phyloP scores from a whole-genome alignment of 2,329 filamentous ascomycete species.

The Sporothrix variecibatus region DNA sequence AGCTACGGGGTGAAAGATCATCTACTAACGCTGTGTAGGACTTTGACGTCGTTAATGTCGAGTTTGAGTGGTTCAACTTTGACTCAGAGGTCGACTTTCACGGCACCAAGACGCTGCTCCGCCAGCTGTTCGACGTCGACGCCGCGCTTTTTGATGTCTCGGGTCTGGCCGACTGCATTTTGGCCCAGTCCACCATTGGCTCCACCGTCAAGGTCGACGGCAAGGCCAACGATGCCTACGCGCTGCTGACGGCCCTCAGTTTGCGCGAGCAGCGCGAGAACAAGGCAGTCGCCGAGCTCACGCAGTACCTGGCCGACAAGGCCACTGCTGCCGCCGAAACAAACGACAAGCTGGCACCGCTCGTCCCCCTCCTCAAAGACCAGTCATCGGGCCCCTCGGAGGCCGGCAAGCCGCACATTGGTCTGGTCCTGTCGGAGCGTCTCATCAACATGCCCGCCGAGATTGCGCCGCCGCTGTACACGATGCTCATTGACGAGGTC shows the following conservation, averaged over 20 bases:
- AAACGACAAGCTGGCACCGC: constrained; percentile 50
- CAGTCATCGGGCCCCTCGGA: constrained; percentile 36
- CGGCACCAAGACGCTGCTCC: constrained; percentile 83
- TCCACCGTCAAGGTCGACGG: constrained; percentile 98
- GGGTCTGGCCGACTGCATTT: constrained; percentile 76
- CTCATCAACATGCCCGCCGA: constrained; percentile 97
- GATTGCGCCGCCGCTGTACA: constrained; percentile 90
- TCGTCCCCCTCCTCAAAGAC: constrained; percentile 57
- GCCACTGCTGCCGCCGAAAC: constrained; percentile 46
- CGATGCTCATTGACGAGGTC: constrained; percentile 90
- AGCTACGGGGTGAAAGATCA: no score
- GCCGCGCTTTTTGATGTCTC: constrained; percentile 84
- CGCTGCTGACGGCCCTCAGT: constrained; percentile 87
- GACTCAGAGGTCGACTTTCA: constrained; percentile 89
- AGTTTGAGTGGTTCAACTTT: constrained; percentile 99
- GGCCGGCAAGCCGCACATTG: constrained; percentile 56
- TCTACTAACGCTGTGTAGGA: constrained; percentile 57
- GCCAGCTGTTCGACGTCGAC: constrained; percentile 91
- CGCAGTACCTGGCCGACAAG: constrained; percentile 67
- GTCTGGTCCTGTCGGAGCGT: constrained; percentile 86
- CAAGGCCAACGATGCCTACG: constrained; percentile 88
- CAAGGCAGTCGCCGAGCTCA: constrained; percentile 69
- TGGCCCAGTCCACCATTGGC: constrained; percentile 83
- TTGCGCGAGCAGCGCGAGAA: constrained; percentile 76
- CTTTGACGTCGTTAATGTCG: constrained; percentile 88